Evolutionary conservation across 192 early-diverging fungal species (phyloP).

Genomic region (Gryganskiella cystojenkinii): DNA sequence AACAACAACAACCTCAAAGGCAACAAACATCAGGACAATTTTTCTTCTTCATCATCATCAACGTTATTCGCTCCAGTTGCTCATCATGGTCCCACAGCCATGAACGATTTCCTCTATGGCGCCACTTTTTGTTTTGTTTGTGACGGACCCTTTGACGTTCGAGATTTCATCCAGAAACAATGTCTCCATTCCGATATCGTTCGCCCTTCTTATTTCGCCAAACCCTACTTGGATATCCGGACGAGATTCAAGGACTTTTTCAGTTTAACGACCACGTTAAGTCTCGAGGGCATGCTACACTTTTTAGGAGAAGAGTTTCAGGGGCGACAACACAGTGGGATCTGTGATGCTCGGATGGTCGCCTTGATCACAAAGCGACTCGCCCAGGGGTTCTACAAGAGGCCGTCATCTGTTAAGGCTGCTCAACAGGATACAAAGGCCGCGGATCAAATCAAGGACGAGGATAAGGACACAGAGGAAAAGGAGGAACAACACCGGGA

Average conservation of each 20-base stretch:
- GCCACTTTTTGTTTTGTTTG: conserved; percentile 36
- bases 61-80: too few relatives aligned
- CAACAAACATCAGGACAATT: neutral
- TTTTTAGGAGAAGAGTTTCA: conserved; percentile 70
- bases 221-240: conserved; percentile 75
- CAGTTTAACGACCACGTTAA: conserved; percentile 51
- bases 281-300: conserved; percentile 74
- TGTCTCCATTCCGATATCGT: conserved; percentile 63
- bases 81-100: conserved; percentile 6
- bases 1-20: conserved; percentile 1
- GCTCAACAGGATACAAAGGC: neutral
- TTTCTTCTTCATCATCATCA: neutral
- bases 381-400: conserved; percentile 51
- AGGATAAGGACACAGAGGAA: neutral
- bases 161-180: conserved; percentile 87
- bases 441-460: neutral
- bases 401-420: too few relatives aligned
- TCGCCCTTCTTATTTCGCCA: conserved; percentile 70
- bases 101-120: conserved; percentile 32
- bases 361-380: conserved; percentile 72
- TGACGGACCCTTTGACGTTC: conserved; percentile 85
- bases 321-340: conserved; percentile 81
- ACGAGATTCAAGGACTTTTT: conserved; percentile 66
- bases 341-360: conserved; percentile 87
- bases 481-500: neutral